Conservation (phyloP, 768 basidiomycete genomes). For the Brasilioporus rufonigricans region DNA sequence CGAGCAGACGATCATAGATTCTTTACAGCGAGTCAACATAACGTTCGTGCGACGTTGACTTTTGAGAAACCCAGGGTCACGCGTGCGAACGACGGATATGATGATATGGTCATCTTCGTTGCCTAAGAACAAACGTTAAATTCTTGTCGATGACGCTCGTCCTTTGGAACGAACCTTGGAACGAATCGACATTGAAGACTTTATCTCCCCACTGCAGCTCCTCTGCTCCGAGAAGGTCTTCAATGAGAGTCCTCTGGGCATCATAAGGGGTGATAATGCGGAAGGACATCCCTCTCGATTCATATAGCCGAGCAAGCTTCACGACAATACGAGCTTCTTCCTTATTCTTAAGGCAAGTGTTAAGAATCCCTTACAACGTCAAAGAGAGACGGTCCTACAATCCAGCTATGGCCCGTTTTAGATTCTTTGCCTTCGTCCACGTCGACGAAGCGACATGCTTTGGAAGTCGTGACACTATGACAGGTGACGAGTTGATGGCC, state of each 20-base stretch:
- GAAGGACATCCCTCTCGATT: no score
- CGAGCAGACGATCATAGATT: slow-evolving; percentile 69
- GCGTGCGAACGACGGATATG: slow-evolving; percentile 63
- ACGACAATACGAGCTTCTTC: no score
- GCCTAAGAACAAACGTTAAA: slow-evolving; percentile 12
- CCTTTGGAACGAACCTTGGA: slow-evolving; percentile 56
- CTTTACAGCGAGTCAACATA: no score
- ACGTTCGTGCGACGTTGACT: no score
- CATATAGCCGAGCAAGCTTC: slow-evolving; percentile 50
- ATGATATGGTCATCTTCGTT: no score
- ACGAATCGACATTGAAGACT: slow-evolving; percentile 75
- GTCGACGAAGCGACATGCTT: no score
- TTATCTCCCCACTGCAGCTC: slow-evolving; percentile 64
- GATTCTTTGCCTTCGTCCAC: slow-evolving; percentile 30
- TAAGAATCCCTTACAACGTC: neutral
- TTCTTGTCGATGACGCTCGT: neutral
- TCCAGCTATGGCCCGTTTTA: slow-evolving; percentile 34
- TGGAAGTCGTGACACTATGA: no score
- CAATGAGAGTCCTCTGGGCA: no score
- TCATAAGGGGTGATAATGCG: no score
- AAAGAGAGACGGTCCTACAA: slow-evolving; percentile 17
- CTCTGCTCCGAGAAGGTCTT: slow-evolving; percentile 18
- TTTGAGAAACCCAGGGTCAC: no score
- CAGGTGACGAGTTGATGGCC: slow-evolving; percentile 51
- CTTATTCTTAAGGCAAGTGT: no score